phyloP scores from a whole-genome alignment of 1,139 yeast genomes.

The Geotrichum cucujoidarum region DNA sequence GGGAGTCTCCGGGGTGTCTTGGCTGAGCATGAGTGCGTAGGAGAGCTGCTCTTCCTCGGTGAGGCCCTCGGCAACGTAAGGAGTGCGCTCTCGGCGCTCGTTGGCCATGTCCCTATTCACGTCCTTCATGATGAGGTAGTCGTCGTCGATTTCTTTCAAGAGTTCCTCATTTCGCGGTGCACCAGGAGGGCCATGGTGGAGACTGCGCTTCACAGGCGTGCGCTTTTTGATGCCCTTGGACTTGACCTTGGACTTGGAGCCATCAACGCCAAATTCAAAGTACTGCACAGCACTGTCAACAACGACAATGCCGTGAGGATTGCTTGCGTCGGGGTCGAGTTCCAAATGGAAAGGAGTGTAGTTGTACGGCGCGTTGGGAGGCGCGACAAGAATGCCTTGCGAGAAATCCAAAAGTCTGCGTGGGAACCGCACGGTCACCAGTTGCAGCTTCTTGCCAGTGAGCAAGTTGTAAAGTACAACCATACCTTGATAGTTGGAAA shows the following conservation, averaged over 20 bases:
- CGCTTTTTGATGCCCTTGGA: constrained; percentile 29
- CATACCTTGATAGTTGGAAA: constrained; percentile 62
- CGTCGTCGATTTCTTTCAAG: constrained; percentile 34
- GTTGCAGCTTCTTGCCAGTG: constrained; percentile 48
- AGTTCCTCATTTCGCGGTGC: constrained; percentile 34
- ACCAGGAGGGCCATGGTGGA: background rate
- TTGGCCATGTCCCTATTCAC: constrained; percentile 24
- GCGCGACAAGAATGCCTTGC: constrained; percentile 21
- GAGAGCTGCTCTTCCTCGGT: constrained; percentile 43
- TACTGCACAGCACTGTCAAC: constrained; percentile 57
- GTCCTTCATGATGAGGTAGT: constrained; percentile 28
- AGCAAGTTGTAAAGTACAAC: constrained; percentile 58
- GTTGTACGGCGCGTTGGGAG: constrained; percentile 1
- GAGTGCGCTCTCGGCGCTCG: constrained; percentile 25
- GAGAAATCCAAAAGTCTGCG: constrained; percentile 20
- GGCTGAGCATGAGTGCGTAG: constrained; percentile 41
- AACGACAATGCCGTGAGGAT: constrained; percentile 50
- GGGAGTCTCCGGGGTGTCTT: constrained; percentile 24
- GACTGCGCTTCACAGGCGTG: constrained; percentile 27
- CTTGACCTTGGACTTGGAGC: constrained; percentile 16
- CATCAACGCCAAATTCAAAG: constrained; percentile 52
- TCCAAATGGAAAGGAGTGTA: constrained; percentile 33
- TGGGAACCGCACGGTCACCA: constrained; percentile 14
- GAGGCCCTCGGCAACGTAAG: constrained; percentile 36
- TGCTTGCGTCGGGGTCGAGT: constrained; percentile 43